Evolutionary conservation across 2,329 filamentous ascomycete species (phyloP), one percentile per base, ranked within the genome.

Genomic region (Colletotrichum musicola): DNA sequence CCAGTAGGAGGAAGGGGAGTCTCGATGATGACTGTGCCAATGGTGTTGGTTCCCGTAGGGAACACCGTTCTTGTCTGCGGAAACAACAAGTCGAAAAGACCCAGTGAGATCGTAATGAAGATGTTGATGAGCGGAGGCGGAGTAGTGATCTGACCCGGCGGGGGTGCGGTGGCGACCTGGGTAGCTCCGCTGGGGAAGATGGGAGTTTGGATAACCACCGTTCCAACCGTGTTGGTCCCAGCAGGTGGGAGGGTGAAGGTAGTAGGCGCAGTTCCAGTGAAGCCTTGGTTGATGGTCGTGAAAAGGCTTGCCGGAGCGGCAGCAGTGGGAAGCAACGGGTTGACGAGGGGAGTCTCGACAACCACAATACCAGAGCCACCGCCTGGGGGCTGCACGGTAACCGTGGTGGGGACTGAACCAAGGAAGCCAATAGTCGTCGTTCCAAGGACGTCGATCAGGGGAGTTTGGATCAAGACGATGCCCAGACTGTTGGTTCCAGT

Each of bases 361-460:
- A 69, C 63, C 38, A 69, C 67, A n/a, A 67, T 53, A 46, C 67
- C 53, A 50, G 62, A 47, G 49, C 62, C 62, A 22, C 65, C 65
- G 18, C 27, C 54, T 13, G 65, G 25, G 30, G 65, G 65, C 49
- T 65, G 55, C 55, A 68, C 50, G 35, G 65, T 68, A 22, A 68
- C 18, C 4, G 65, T 68, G 22, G 35, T 65, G 22, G 55, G 42
- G 2, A 40, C 49, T 7, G 65, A 50, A 6, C 65, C 65, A 7
- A 62, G 59, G 18, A 68, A 60, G 22, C 62, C 65, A 47, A 68
- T 25, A 1, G 65, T 65, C 2, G 55, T 68, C 10, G 65, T 68
- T 22, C 38, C 55, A 4, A 58, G 44, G 6, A 49, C 13, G 57
- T 68, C 65, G 20, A 30, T 57, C 20, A 20, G 10, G 12, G 67